Evolutionary conservation across 495 filamentous ascomycete species (phyloP).

Genomic region (Hypomontagnella monticulosa): DNA sequence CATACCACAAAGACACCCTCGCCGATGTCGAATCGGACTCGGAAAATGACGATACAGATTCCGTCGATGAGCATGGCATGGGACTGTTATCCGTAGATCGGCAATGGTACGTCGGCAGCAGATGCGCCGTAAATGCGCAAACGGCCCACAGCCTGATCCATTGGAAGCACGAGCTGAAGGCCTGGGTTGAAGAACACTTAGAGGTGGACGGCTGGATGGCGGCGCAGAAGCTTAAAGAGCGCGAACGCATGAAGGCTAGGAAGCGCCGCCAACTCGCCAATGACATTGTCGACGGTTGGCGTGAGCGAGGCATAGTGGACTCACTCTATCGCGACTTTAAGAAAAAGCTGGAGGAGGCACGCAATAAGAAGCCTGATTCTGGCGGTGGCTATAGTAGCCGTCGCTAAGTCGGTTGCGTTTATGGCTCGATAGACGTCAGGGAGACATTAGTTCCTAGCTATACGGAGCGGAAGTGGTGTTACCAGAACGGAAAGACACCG

Average conservation of each 20-base stretch:
- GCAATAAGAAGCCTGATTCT: constrained; percentile 42
- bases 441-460: too few species aligned
- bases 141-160: constrained; percentile 76
- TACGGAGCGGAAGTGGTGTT: too few species aligned
- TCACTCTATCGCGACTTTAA: constrained; percentile 51
- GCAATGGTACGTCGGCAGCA: constrained; percentile 51
- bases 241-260: constrained; percentile 55
- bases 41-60: constrained; percentile 48
- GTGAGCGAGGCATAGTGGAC: constrained; percentile 34
- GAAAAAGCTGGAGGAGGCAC: constrained; percentile 47
- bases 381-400: constrained; percentile 26
- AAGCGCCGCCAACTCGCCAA: constrained; percentile 63
- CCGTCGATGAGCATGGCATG: constrained; percentile 48
- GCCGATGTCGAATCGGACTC: constrained; percentile 69
- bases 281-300: constrained; percentile 54
- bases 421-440: background rate
- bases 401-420: background rate
- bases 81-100: constrained; percentile 48
- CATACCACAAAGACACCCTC: constrained; percentile 75
- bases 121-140: constrained; percentile 73
- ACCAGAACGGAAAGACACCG: too few species aligned
- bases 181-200: constrained; percentile 73
- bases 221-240: constrained; percentile 53
- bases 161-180: constrained; percentile 78
- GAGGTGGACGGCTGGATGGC: constrained; percentile 61